Evolutionary conservation across 495 filamentous ascomycete species (phyloP).

Genomic region (Daldinia vernicosa): DNA sequence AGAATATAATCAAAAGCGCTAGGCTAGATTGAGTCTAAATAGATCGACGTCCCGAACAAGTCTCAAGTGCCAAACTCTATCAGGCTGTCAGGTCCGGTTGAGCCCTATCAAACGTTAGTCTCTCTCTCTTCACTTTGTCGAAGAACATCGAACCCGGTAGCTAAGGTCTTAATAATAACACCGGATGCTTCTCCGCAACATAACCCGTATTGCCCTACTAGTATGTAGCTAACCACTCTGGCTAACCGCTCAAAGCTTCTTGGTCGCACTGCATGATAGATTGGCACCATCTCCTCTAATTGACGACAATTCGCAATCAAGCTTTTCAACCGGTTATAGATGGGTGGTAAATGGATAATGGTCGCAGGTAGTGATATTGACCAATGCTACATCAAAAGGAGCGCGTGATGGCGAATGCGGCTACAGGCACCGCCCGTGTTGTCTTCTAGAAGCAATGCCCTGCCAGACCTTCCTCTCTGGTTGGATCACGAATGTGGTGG

Average conservation of each 20-base stretch:
- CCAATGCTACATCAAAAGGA: slow-evolving; percentile 30
- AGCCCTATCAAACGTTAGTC: slow-evolving; percentile 35
- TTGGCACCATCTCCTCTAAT: slow-evolving; percentile 29
- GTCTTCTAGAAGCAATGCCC: slow-evolving; percentile 42
- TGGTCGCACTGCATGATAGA: slow-evolving; percentile 27
- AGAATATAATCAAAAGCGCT: slow-evolving; percentile 4
- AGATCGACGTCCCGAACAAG: slow-evolving; percentile 29
- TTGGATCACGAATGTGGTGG: slow-evolving; percentile 28
- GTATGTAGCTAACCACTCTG: too few relatives aligned
- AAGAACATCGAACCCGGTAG: slow-evolving; percentile 13
- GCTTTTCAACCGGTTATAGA: slow-evolving; percentile 41
- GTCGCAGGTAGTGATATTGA: slow-evolving; percentile 26
- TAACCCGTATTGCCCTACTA: slow-evolving; percentile 7
- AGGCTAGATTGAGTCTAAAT: slow-evolving; percentile 16
- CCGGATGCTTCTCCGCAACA: slow-evolving; percentile 24
- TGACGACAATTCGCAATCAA: slow-evolving; percentile 39
- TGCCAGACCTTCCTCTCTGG: slow-evolving; percentile 15
- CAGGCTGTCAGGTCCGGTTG: slow-evolving; percentile 28
- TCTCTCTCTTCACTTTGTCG: neutral
- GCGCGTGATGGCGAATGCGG: slow-evolving; percentile 42
- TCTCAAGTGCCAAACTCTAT: slow-evolving; percentile 18
- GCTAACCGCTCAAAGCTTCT: slow-evolving; percentile 12
- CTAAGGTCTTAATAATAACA: slow-evolving; percentile 35
- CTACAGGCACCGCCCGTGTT: slow-evolving; percentile 28
- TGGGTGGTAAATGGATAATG: slow-evolving; percentile 18